phyloP scores from a whole-genome alignment of 106 monocot genomes.

The Chionographis japonica region DNA sequence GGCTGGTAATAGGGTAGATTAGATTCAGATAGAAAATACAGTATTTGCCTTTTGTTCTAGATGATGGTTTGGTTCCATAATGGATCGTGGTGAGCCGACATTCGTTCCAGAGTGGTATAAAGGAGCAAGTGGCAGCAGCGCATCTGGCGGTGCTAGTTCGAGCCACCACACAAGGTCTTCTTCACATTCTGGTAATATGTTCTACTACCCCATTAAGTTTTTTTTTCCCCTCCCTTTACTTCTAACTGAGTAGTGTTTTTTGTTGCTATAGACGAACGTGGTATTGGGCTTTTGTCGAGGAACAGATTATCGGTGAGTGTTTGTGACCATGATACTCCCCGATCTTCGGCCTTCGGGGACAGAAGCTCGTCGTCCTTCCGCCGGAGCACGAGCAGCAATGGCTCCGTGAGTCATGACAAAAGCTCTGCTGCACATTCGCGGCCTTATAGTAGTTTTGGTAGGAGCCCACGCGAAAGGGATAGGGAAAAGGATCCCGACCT shows the following conservation, averaged over 20 bases:
- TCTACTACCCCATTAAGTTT: neutral
- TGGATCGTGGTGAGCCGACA: constrained; percentile 36
- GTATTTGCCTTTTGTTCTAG: constrained; percentile 4
- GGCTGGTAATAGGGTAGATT: no score
- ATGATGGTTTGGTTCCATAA: constrained; percentile 18
- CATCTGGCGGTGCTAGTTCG: constrained; percentile 6
- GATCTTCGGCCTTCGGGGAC: constrained; percentile 4
- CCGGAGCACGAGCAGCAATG: constrained; percentile 37
- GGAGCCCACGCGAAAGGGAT: constrained; percentile 38
- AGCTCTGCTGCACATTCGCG: constrained; percentile 16
- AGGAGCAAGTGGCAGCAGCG: neutral
- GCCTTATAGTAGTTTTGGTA: constrained; percentile 59
- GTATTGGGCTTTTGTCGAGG: constrained; percentile 20
- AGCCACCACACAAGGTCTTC: constrained; percentile 14
- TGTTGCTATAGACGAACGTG: constrained; percentile 26
- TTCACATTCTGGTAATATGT: constrained; percentile 24
- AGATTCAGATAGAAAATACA: no score
- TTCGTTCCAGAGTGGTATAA: constrained; percentile 36
- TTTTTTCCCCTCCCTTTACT: neutral
- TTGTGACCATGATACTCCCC: constrained; percentile 27
- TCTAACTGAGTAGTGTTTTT: neutral
- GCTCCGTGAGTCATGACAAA: constrained; percentile 29
- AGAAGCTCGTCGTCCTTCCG: constrained; percentile 11
- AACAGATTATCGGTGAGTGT: constrained; percentile 24
- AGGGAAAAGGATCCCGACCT: constrained; percentile 50